Conservation (phyloP, 2,329 filamentous ascomycete genomes). For the Penicillium occitanis region DNA sequence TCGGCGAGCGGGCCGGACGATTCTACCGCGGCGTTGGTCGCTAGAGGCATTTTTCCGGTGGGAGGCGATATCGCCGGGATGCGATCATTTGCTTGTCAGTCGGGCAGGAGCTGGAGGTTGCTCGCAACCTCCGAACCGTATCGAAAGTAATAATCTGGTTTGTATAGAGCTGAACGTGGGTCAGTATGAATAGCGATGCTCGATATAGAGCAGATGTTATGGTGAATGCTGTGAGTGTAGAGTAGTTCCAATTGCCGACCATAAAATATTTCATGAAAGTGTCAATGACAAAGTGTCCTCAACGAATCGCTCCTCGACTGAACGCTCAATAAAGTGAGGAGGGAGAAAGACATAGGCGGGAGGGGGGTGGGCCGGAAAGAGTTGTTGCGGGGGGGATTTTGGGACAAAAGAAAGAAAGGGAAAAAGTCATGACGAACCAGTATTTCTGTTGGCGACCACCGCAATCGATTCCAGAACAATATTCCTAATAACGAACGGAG, state of each 20-base stretch:
- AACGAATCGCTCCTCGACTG: neutral
- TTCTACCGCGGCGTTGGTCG: constrained; percentile 38
- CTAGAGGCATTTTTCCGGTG: constrained; percentile 31
- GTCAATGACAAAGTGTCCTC: neutral
- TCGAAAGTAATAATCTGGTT: neutral
- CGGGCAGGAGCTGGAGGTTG: constrained; percentile 15
- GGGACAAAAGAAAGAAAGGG: neutral
- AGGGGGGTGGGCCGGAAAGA: constrained; percentile 18
- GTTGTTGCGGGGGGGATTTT: constrained; percentile 16
- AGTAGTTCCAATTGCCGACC: neutral
- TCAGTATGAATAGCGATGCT: neutral
- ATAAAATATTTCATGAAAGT: neutral
- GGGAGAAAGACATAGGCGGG: constrained; percentile 4
- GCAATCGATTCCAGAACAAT: too few relatives aligned
- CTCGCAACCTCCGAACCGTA: constrained; percentile 11
- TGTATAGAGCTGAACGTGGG: neutral
- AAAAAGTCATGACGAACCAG: constrained; percentile 20
- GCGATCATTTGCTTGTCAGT: constrained; percentile 22
- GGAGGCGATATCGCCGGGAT: constrained; percentile 24
- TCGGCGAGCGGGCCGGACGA: constrained; percentile 59
- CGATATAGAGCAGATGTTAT: neutral
- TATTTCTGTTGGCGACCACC: neutral
- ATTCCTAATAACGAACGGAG: too few relatives aligned
- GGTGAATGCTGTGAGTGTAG: neutral
- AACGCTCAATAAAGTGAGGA: neutral